Percentiles rank a stretch among this genome's conserved stretches.
phyloP scores from a whole-genome alignment of 1,139 yeast species.

The Taphrina communis region DNA sequence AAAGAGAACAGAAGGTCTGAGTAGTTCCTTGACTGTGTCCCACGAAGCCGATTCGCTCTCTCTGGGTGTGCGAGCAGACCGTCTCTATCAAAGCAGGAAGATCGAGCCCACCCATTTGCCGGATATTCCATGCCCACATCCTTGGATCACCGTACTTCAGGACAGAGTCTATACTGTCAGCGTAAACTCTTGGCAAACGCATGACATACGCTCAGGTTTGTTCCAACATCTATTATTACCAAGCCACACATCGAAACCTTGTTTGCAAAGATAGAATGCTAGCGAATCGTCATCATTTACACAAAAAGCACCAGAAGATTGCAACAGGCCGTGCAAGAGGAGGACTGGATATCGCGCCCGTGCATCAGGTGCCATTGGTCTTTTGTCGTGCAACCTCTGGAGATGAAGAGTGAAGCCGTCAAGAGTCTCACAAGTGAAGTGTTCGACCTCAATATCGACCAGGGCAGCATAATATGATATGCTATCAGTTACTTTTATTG shows the following conservation, averaged over 20 bases:
- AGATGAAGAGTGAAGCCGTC: constrained; percentile 69
- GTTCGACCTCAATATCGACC: constrained; percentile 65
- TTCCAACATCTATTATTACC: constrained; percentile 92
- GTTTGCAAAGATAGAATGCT: constrained; percentile 64
- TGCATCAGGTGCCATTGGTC: constrained; percentile 28
- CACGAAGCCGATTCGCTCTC: constrained; percentile 60
- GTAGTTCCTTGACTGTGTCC: constrained; percentile 96
- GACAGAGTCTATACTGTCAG: constrained; percentile 38
- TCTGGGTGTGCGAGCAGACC: constrained; percentile 58
- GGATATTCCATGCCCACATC: constrained; percentile 77
- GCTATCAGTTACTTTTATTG: constrained; percentile 56
- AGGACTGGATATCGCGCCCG: constrained; percentile 62
- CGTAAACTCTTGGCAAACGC: neutral
- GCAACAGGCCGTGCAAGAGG: constrained; percentile 82
- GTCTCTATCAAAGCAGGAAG: constrained; percentile 72
- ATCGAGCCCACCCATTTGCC: constrained; percentile 78
- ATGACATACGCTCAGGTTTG: constrained; percentile 62
- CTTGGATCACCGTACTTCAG: constrained; percentile 58
- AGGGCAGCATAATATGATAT: constrained; percentile 69
- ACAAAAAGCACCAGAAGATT: constrained; percentile 82
- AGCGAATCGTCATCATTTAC: constrained; percentile 78
- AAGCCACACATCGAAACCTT: constrained; percentile 89
- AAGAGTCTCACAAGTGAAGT: constrained; percentile 67
- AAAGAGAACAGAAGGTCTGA: constrained; percentile 69
- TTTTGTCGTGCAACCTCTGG: constrained; percentile 45